Base-by-base conservation (phyloP, 805 yeast genomes). In the Osmozyma mogii region DNA sequence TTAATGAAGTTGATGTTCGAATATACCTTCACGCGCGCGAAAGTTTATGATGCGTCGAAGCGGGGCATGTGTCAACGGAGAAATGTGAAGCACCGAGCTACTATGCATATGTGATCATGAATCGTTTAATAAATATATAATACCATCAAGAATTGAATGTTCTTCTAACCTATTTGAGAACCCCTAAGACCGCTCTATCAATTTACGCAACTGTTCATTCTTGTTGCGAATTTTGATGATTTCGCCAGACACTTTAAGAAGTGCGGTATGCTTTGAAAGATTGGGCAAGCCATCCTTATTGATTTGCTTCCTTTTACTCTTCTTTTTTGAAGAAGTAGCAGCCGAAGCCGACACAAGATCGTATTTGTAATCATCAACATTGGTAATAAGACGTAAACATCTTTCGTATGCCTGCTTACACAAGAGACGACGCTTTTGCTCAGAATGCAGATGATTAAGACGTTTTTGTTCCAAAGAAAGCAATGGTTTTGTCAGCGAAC, bases 231-330 rank as follows among this genome's bases (percentile, higher is more conserved):
- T 55, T 37, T 50, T 49, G 12, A 43, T 37, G 26, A 63, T 62
- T 41, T 63, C 69, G 23, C 49, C 42, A 36, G 62, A 53, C 19
- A 63, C 61, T 36, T 60, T 54, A 30, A 52, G 47, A 42, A 63
- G 56, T 2, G 69, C 68, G 32, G 58, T 53, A 43, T 60, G 67
- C 42, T 63, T 63, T 14, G 62, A 56, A 36, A 63, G 53, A 41
- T 63, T 63, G 13, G 69, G 69, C 41, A 63, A 56, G 7, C 69
- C 69, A 22, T 61, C 65, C 43, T 62, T 63, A 32, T 52, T 59
- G 28, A 61, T 45, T 34, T 58, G 60, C 26, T 57, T 56, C 31
- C 67, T 44, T 37, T 59, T 61, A 10, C 54, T 45, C 40, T 56
- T 55, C 30, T 54, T 51, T 32, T 39, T 45, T n/a, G 39, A 25